phyloP scores from a whole-genome alignment of 441 rosid species.

The Erodium chrysanthum region DNA sequence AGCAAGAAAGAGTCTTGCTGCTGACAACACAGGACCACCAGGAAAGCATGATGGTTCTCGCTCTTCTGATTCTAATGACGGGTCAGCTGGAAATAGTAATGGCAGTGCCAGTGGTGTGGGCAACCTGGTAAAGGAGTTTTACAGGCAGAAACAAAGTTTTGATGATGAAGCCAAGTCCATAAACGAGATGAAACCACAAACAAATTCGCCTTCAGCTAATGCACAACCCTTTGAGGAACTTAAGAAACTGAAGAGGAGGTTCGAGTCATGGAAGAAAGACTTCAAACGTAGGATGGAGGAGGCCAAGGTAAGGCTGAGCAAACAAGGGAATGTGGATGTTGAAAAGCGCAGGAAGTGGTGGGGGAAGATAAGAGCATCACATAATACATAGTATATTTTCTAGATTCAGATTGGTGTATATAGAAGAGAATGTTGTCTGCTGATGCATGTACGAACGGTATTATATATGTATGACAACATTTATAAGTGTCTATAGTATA shows the following conservation, averaged over 20 bases:
- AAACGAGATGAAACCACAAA: conserved; percentile 19
- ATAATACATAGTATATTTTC: not conserved
- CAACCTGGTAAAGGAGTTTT: conserved; percentile 64
- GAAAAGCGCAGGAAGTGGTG: conserved; percentile 80
- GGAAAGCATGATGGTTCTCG: conserved; percentile 50
- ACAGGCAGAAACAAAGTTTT: conserved; percentile 51
- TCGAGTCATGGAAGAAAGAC: conserved; percentile 85
- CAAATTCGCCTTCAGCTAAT: conserved; percentile 25
- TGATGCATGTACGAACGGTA: not conserved
- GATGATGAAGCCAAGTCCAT: conserved; percentile 56
- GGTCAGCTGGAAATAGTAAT: conserved; percentile 41
- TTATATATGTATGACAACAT: not conserved
- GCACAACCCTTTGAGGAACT: conserved; percentile 49
- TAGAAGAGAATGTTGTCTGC: not conserved
- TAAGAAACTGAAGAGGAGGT: conserved; percentile 48
- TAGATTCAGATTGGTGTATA: conserved; percentile 6
- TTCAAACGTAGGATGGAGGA: conserved; percentile 68
- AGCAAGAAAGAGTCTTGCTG: conserved; percentile 58
- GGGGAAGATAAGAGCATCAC: conserved; percentile 41
- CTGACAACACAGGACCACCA: conserved; percentile 44
- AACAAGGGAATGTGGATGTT: conserved; percentile 35
- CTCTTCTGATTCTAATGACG: conserved; percentile 45
- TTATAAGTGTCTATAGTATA: not conserved
- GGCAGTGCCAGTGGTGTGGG: conserved; percentile 44
- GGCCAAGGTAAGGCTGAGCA: conserved; percentile 53